Evolutionary conservation across 2,329 filamentous ascomycete genomes (phyloP).

Genomic region (Arthrobotrys sphaeroides): DNA sequence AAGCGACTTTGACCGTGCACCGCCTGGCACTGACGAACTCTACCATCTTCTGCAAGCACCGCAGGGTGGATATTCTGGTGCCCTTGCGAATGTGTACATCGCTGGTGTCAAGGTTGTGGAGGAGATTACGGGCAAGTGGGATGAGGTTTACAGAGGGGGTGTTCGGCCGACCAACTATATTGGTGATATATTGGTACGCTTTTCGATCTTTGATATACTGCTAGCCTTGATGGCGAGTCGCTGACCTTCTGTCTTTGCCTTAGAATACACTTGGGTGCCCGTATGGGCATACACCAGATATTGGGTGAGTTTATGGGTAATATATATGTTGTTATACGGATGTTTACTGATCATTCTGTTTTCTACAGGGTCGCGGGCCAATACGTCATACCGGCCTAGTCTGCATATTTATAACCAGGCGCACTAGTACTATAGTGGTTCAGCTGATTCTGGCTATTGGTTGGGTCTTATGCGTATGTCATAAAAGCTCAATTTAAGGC

Average conservation of each 20-base stretch:
- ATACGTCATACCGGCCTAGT: background rate
- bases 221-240: background rate
- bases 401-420: background rate
- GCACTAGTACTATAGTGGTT: too few relatives aligned
- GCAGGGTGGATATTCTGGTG: conserved; percentile 72
- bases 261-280: conserved; percentile 18
- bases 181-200: conserved; percentile 70
- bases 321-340: background rate
- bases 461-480: too few relatives aligned
- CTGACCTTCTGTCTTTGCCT: background rate
- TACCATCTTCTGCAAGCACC: conserved; percentile 70
- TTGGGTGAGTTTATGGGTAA: background rate
- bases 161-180: conserved; percentile 72
- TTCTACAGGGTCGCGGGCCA: conserved; percentile 8
- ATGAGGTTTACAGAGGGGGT: conserved; percentile 68
- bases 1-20: conserved; percentile 77
- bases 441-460: too few relatives aligned
- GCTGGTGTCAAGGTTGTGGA: conserved; percentile 73
- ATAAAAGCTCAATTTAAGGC: too few relatives aligned
- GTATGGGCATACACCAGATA: conserved; percentile 10
- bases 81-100: conserved; percentile 73
- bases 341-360: background rate
- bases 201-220: background rate
- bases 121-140: conserved; percentile 72
- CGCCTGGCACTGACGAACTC: conserved; percentile 67